Conservation (phyloP, 805 yeast species). For the Wickerhamomyces hampshirensis region DNA sequence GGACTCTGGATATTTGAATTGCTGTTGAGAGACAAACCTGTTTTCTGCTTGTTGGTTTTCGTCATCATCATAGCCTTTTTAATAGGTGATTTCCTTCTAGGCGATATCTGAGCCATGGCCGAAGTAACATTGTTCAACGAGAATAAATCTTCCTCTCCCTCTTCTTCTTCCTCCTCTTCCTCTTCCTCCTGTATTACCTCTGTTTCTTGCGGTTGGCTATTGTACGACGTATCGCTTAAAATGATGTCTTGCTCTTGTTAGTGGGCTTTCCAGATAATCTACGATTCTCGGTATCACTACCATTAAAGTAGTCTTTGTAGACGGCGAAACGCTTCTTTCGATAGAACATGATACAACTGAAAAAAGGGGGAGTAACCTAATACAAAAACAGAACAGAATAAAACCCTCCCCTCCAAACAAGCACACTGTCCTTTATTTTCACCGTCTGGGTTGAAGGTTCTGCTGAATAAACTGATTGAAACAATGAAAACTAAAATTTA, state of each 20-base stretch:
- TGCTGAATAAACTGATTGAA: no score
- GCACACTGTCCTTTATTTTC: no score
- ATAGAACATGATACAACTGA: slow-evolving; percentile 12
- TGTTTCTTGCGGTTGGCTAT: neutral
- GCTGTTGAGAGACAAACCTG: no score
- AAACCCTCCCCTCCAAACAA: no score
- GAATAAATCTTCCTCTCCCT: slow-evolving; percentile 9
- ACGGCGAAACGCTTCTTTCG: slow-evolving; percentile 19
- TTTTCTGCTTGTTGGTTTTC: no score
- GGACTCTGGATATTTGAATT: neutral
- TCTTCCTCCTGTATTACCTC: neutral
- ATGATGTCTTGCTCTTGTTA: no score
- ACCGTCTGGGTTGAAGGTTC: no score
- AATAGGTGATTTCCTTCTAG: no score
- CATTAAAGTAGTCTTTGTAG: slow-evolving; percentile 20
- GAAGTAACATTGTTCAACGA: slow-evolving; percentile 11
- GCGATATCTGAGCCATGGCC: slow-evolving; percentile 12
- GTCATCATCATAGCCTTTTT: no score
- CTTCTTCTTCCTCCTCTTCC: slow-evolving; percentile 3
- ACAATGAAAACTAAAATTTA: neutral
- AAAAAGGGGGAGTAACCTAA: neutral
- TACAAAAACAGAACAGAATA: neutral
- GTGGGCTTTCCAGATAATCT: neutral
- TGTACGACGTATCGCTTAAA: neutral
- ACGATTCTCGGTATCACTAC: slow-evolving; percentile 7